Conservation (phyloP, 192 early-diverging fungal species). For the Linnemannia schmuckeri region DNA sequence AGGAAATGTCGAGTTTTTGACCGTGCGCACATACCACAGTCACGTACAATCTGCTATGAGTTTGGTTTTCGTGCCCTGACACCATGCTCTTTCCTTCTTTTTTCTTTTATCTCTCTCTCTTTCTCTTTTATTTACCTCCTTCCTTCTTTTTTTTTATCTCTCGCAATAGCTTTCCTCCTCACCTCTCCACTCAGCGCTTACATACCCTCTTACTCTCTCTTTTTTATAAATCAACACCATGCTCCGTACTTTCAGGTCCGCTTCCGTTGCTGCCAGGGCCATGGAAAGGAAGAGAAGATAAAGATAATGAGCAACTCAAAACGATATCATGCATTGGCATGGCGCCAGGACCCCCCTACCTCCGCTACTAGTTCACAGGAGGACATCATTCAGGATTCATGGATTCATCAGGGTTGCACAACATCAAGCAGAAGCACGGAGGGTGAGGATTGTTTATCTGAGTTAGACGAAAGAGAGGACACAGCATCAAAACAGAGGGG, state of each 20-base stretch:
- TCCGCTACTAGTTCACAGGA: too few relatives aligned
- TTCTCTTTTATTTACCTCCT: not conserved
- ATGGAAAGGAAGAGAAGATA: slow-evolving; percentile 1
- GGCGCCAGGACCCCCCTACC: too few relatives aligned
- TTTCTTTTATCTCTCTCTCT: not conserved
- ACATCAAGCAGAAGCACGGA: too few relatives aligned
- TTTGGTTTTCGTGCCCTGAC: not conserved
- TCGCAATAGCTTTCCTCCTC: not conserved
- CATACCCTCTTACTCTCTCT: not conserved
- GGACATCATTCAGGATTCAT: too few relatives aligned
- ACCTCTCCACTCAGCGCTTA: not conserved
- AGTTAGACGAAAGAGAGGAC: too few relatives aligned
- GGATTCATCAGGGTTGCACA: too few relatives aligned
- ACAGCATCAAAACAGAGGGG: too few relatives aligned
- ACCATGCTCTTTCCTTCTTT: not conserved
- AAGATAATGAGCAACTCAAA: not conserved
- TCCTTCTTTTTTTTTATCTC: not conserved
- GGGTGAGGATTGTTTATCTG: too few relatives aligned
- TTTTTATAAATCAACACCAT: not conserved
- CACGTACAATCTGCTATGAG: not conserved
- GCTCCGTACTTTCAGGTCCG: slow-evolving; percentile 23
- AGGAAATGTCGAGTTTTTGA: too few relatives aligned
- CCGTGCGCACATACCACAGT: too few relatives aligned
- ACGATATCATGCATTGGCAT: too few relatives aligned
- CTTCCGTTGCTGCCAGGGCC: slow-evolving; percentile 24